Evolutionary conservation across 805 yeast species (phyloP).

Genomic region (Ogataea methanolica): DNA sequence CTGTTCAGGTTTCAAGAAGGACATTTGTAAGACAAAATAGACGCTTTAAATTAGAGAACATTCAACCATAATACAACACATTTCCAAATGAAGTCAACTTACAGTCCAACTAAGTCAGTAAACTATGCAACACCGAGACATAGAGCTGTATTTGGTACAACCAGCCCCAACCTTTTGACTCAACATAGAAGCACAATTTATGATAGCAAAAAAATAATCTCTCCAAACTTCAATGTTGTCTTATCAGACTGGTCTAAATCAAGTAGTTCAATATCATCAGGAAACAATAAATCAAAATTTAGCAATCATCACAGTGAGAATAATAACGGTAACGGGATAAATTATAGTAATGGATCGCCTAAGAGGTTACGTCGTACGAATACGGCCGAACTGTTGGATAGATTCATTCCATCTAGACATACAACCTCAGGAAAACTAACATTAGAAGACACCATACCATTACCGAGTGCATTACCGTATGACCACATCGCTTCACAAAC

Average conservation of each 20-base stretch:
- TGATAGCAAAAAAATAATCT: constrained; percentile 26
- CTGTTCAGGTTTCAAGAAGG: too few species aligned
- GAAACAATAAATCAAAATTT: neutral
- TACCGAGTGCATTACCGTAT: constrained; percentile 37
- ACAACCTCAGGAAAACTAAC: constrained; percentile 43
- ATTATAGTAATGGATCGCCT: constrained; percentile 17
- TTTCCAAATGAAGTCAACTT: constrained; percentile 1
- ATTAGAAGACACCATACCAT: constrained; percentile 14
- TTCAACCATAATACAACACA: too few species aligned
- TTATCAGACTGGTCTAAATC: constrained; percentile 30
- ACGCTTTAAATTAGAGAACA: too few species aligned
- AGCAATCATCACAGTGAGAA: neutral
- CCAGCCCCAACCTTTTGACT: constrained; percentile 26
- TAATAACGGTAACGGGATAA: constrained; percentile 4
- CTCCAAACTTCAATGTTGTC: constrained; percentile 33
- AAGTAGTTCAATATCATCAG: constrained; percentile 7
- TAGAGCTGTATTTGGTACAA: constrained; percentile 28
- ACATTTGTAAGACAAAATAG: too few species aligned
- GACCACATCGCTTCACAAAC: constrained; percentile 53
- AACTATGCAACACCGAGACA: constrained; percentile 20
- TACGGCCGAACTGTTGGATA: constrained; percentile 39
- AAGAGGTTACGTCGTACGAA: constrained; percentile 26
- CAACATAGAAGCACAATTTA: constrained; percentile 26
- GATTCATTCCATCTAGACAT: constrained; percentile 59
- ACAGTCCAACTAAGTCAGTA: constrained; percentile 8